Conservation (phyloP, 2,329 filamentous ascomycete species). For the Cryphonectria carpinicola region DNA sequence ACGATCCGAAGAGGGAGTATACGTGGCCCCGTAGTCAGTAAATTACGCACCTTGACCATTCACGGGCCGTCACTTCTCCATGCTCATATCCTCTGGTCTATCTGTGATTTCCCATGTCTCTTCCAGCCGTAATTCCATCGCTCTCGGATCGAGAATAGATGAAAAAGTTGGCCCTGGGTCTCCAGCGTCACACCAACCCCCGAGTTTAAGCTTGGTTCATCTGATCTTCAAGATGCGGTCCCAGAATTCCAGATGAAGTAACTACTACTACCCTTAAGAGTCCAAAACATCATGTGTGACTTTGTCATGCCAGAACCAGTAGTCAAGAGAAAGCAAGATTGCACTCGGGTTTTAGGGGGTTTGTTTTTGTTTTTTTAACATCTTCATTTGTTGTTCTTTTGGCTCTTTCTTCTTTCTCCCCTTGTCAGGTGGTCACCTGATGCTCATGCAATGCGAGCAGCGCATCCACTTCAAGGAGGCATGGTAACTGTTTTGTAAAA, state of each 20-base stretch:
- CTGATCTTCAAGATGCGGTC: background rate
- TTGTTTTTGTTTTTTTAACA: background rate
- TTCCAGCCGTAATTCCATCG: background rate
- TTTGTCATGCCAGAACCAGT: conserved; percentile 16
- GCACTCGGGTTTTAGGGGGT: background rate
- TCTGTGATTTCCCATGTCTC: background rate
- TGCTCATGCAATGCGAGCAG: background rate
- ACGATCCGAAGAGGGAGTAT: too few species aligned
- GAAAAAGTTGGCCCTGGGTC: background rate
- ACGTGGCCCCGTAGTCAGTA: too few species aligned
- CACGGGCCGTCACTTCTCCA: background rate
- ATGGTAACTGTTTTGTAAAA: background rate
- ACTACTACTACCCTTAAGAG: background rate
- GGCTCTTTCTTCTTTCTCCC: background rate
- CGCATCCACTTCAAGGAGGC: background rate
- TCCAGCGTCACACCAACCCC: background rate
- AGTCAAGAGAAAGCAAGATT: background rate
- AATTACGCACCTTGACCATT: background rate
- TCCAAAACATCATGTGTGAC: conserved; percentile 27
- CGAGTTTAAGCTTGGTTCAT: background rate
- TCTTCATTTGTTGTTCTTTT: background rate
- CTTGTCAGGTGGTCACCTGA: background rate
- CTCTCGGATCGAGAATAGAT: background rate
- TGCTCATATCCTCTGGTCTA: background rate
- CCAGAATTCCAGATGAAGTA: background rate